phyloP scores from a whole-genome alignment of 495 filamentous ascomycete species.

The Xylaria telfairii region DNA sequence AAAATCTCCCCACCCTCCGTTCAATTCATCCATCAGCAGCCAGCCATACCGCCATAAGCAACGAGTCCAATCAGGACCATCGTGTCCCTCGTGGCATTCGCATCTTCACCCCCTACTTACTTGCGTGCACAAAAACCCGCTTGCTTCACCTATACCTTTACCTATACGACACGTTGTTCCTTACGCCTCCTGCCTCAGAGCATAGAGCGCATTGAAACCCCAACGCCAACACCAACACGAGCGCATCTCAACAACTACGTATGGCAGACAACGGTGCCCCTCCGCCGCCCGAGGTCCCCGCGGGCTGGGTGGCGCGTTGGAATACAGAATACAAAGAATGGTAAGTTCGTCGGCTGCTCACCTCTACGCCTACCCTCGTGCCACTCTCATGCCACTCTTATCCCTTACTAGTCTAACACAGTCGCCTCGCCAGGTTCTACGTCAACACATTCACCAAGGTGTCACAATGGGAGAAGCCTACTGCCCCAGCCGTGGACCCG shows the following conservation, averaged over 20 bases:
- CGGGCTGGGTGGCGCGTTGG: conserved; percentile 85
- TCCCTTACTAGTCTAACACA: conserved; percentile 34
- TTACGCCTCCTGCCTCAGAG: neutral
- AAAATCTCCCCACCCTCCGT: conserved; percentile 1
- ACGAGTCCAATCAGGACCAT: neutral
- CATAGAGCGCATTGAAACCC: neutral
- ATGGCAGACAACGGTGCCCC: conserved; percentile 78
- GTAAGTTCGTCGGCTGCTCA: conserved; percentile 49
- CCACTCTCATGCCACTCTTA: no score
- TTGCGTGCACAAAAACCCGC: neutral
- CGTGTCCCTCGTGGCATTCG: neutral
- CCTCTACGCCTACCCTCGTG: neutral
- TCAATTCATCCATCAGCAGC: neutral
- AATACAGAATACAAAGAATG: conserved; percentile 79
- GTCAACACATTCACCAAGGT: conserved; percentile 84
- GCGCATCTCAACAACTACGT: conserved; percentile 22
- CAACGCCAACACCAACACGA: neutral
- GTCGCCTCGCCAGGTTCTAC: conserved; percentile 71
- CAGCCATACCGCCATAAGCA: conserved; percentile 2
- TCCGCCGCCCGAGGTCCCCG: conserved; percentile 84
- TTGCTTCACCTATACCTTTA: neutral
- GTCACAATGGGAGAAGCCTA: conserved; percentile 86
- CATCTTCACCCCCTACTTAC: neutral
- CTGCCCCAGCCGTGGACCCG: conserved; percentile 61
- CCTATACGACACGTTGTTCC: neutral